These are phyloP conservation scores for Globisporangium okanoganense DNA, from an alignment of 352 stramenopile genomes.

Conservation along the genomic window DNA sequence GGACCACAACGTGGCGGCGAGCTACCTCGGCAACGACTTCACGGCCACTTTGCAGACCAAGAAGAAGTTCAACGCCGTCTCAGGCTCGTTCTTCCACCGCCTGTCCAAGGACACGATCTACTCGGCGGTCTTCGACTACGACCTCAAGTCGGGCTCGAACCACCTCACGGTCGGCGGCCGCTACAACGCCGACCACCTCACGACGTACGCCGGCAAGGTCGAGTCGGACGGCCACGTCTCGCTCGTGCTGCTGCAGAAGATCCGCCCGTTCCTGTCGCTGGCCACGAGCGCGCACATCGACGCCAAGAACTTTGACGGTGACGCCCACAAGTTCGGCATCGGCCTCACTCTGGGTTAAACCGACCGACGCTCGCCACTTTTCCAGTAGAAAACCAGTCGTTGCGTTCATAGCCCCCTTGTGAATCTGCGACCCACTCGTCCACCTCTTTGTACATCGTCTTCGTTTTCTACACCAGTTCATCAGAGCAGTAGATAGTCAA, in stretches of 20 bases:
- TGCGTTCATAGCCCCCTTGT: not conserved
- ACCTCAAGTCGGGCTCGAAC: slow-evolving; percentile 84
- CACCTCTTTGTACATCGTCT: not conserved
- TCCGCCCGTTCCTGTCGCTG: slow-evolving; percentile 78
- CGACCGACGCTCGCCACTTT: not conserved
- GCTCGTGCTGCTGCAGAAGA: slow-evolving; percentile 82
- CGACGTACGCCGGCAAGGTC: slow-evolving; percentile 83
- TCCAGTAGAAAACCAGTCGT: slow-evolving; percentile 8
- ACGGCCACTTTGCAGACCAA: slow-evolving; percentile 77
- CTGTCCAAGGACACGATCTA: slow-evolving; percentile 82
- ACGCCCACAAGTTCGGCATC: slow-evolving; percentile 90
- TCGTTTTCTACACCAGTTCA: not conserved
- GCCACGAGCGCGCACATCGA: slow-evolving; percentile 85
- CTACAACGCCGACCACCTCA: slow-evolving; percentile 79
- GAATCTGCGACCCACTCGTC: not conserved
- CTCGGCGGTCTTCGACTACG: slow-evolving; percentile 86
- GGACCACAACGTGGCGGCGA: slow-evolving; percentile 82
- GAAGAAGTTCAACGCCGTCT: slow-evolving; percentile 85
- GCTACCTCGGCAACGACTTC: slow-evolving; percentile 77
- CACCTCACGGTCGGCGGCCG: slow-evolving; percentile 75
- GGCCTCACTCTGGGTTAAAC: slow-evolving; percentile 83
- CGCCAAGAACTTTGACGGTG: slow-evolving; percentile 90
- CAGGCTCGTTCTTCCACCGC: slow-evolving; percentile 80
- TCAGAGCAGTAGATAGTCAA: not conserved
- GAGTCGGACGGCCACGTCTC: slow-evolving; percentile 87